Evolutionary conservation across 805 yeast genomes (phyloP), one percentile per base, ranked within the genome.

Genomic region (Sugiyamaella boreocaroliniensis): DNA sequence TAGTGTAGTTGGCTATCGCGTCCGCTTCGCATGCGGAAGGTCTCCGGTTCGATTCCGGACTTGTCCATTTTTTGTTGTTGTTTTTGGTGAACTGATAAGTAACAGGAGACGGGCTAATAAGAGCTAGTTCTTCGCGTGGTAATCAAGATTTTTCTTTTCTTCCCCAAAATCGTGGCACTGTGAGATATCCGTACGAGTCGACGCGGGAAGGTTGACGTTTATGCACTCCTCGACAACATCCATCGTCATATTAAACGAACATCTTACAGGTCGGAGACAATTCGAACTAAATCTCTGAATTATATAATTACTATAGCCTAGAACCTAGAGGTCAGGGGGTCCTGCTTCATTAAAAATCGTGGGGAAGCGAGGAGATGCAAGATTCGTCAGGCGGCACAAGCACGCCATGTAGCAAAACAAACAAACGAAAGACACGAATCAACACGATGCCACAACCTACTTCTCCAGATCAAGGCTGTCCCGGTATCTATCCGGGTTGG

Each of bases 401-500:
- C 18, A 20, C n/a, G 43, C 45, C 18, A 16, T n/a, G 32, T 40
- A 29, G 29, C 19, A 26, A n/a, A 50, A n/a, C 32, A 29, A 37
- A 47, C 20, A 43, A 41, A 40, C 15, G 22, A 16, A 26, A 9
- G 18, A 22, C 18, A 29, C 16, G 48, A 6, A 40, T 40, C 15
- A 49, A 18, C 45, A 40, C 32, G 48, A 42, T 26, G 37, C 29
- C 29, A 47, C 32, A 40, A 43, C 29, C 45, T 26, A 45, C 12
- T 34, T 16, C 41, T 45, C 40, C 5, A 45, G 16, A 44, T 43
- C 55, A 14, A 41, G 29, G 40, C 52, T 52, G 41, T 49, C 55
- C 22, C 49, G 14, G 32, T 20, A 50, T 10, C 42, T 4, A 29
- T 51, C 74, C 1, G 76, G 76, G 58, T 82, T 82, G 4, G 82